Percentiles rank a stretch among this genome's conserved stretches.
Conservation (phyloP, 2,329 filamentous ascomycete genomes). For the Pseudomassariella vexata region DNA sequence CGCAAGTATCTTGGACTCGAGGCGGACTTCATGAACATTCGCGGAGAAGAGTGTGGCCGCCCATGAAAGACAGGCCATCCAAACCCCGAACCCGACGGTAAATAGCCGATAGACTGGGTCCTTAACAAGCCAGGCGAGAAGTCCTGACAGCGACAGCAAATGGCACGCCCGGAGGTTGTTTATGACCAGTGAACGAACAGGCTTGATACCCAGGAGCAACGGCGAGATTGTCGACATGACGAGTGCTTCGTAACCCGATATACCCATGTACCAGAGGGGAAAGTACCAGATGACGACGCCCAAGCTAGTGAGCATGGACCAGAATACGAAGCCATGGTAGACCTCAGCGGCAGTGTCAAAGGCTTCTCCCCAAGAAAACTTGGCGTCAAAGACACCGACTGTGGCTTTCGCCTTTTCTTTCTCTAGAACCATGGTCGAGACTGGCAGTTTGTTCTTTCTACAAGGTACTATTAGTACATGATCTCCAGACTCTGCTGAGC, state of each 20-base stretch:
- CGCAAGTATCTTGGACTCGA: conserved; percentile 77
- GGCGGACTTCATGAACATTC: conserved; percentile 63
- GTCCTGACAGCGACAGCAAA: conserved; percentile 69
- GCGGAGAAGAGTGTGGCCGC: conserved; percentile 75
- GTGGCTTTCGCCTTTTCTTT: conserved; percentile 75
- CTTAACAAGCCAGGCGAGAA: conserved; percentile 72
- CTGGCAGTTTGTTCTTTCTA: conserved; percentile 42
- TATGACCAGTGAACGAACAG: conserved; percentile 62
- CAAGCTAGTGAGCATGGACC: conserved; percentile 87
- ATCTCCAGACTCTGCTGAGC: conserved; percentile 1
- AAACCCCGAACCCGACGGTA: conserved; percentile 73
- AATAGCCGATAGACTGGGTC: conserved; percentile 73
- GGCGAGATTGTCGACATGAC: conserved; percentile 83
- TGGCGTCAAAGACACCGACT: conserved; percentile 61
- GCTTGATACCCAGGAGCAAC: conserved; percentile 65
- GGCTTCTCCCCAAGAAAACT: conserved; percentile 68
- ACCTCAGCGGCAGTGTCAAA: conserved; percentile 82
- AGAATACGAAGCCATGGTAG: conserved; percentile 94
- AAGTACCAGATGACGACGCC: conserved; percentile 95
- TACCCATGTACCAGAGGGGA: conserved; percentile 97
- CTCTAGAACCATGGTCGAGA: conserved; percentile 50
- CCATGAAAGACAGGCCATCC: conserved; percentile 79
- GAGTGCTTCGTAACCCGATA: conserved; percentile 89
- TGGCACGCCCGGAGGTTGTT: conserved; percentile 67
- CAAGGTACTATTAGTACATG: conserved; percentile 2